Evolutionary conservation across 345 rosid species (phyloP), one percentile per base, ranked within the genome.

Genomic region (Nasturtium officinale): DNA sequence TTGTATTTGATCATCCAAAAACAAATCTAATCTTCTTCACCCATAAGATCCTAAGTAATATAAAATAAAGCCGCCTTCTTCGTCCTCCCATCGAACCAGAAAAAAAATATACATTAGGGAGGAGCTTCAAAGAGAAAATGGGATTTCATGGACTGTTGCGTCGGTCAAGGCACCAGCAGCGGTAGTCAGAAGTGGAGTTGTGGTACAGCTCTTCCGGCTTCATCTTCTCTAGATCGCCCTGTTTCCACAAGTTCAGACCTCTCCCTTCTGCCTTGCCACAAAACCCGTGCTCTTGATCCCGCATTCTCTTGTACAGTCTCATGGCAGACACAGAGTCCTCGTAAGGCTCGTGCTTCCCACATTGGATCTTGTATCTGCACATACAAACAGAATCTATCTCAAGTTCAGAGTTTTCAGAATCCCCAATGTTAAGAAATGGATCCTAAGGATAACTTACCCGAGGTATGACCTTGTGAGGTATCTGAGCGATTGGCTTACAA

Each of bases 251-350:
- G 64, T 78, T 81, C 28, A 82, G 80, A 46, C 81, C 81, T 3
- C 69, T 42, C 2, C 50, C 53, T 23, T 69, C 73, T 23, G 23
- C 65, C 66, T 61, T 74, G 17, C n/a, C 30, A 33, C 28, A 8
- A 15, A 16, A 16, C 20, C 42, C 72, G 77, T 91, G 89, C 57
- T 83, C 81, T 66, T 82, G 88, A 21, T 64, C 70, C 46, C 86
- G 45, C 85, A 89, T 86, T 75, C 87, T 86, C 82, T 83, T 89
- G 84, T 89, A 91, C 56, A 91, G 77, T 76, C 91, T 80, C 92
- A 90, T 86, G 35, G 43, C 87, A 13, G 97, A 79, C 7, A 86
- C 85, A 48, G 84, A 82, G 79, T 91, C 95, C 74, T 89, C 95
- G 48, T 81, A 91, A 5, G 89, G 83, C 74, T 85, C 83, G 64